Evolutionary conservation across 371 early-diverging fungal genomes (phyloP), one percentile per base, ranked within the genome.

Genomic region (Lichtheimia hyalospora): DNA sequence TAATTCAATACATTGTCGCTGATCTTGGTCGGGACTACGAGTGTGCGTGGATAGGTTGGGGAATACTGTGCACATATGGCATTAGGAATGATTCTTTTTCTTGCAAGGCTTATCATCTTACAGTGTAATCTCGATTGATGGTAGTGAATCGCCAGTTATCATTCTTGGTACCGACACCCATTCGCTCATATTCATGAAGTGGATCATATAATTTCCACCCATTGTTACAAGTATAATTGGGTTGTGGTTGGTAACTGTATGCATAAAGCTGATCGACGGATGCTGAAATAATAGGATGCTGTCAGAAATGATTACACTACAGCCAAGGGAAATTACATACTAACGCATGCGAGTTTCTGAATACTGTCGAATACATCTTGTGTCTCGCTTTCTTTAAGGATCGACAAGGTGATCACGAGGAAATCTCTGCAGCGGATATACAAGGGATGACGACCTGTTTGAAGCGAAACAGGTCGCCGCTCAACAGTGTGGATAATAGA

Each of bases 1-100:
- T 97, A 89, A 34, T 85, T 87, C 55, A 98, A 68, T 8, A 91
- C 91, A 40, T 87, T 88, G 71, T 98, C 98, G 66, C 92, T 94
- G 55, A 98, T 94, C 61, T 84, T 88, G 5, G 79, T 57, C 3
- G 98, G 98, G 5, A 97, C 96, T 0, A 85, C 93, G 34, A 98
- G 71, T 1, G 84, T 63, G 2, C 83, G 67, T 14, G 98, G 97
- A 67, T 98, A 98, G 3, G 98, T 96, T 3, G 91, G 83, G 57
- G 91, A 94, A 66, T 96, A 86, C 88, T 87, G 60, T 21, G 55
- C 15, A 49, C 48, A 49, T 5, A 10, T 1, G 8, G 6, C 10
- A 34, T 34, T 3, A 27, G 3, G 34, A 34, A 8, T 34, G 34
- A 34, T 5, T 34, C n/a, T n/a, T n/a, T n/a, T n/a, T n/a, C n/a